Base-by-base conservation (phyloP, 2,329 filamentous ascomycete genomes). In the Macroventuria anomochaeta region DNA sequence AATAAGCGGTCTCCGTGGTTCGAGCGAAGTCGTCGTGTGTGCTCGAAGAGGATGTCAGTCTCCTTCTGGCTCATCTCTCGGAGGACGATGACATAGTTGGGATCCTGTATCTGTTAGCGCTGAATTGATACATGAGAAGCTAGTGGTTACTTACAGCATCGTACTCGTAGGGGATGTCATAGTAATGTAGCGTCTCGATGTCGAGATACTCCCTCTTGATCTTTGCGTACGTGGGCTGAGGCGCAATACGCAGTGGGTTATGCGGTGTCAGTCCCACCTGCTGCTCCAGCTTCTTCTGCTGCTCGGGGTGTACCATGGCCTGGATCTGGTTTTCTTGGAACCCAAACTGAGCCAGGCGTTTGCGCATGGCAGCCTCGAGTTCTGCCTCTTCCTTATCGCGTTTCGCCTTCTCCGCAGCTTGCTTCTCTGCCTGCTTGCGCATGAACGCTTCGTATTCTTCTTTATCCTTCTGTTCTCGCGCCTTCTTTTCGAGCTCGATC, bases 1-100 rank as follows among this genome's bases (percentile, higher is more conserved):
- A 80, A 70, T 44, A 80, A 63, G 29, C 68, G 72, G 25, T 58
- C 59, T 23, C 61, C 57, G 34, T 64, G 50, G 21, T 50, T 50
- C 7, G 65, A 63, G 43, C 78, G 76, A 17, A 81, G 70, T 20
- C 78, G 75, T 12, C 74, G 73, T 12, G 79, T 81, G 57, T 81
- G 79, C 61, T 81, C 79, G 59, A 81, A 81, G 25, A 81, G 67
- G 21, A 80, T 71, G 34, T 81, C 78, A 5, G 79, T 81, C 46
- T 81, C 78, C 49, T 72, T 69, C 40, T 75, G 73, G 58, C 76
- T 75, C 75, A 81, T 79, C 55, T 81, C 79, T 44, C 77, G 76
- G 10, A 80, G 71, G 53, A 81, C 78, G 63, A 81, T 78, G 65
- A 81, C 76, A 69, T 77, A 81, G 48, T 79, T 74, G 8, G 72